These are phyloP conservation scores for Cyberlindnera amylophila DNA, from an alignment of 805 yeast genomes.

Conservation along the genomic window DNA sequence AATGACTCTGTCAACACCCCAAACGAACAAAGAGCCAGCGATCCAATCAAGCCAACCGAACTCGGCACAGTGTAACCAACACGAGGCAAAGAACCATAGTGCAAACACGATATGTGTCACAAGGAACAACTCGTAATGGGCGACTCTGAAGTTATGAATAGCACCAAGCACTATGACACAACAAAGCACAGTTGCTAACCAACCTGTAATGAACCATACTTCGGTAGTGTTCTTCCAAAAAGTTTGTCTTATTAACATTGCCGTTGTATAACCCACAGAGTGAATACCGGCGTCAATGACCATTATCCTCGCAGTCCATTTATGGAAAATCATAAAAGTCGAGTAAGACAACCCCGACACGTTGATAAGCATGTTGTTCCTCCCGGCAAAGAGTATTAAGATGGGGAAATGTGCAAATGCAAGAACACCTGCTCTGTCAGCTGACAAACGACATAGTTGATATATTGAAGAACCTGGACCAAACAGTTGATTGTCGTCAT, in stretches of 20 bases:
- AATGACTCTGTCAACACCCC: constrained; percentile 47
- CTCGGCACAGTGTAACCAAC: constrained; percentile 55
- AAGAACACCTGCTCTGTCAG: constrained; percentile 25
- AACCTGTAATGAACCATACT: constrained; percentile 21
- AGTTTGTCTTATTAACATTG: constrained; percentile 4
- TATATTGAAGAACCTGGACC: constrained; percentile 14
- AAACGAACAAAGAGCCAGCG: constrained; percentile 28
- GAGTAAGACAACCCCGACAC: constrained; percentile 62
- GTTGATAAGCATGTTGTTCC: constrained; percentile 63
- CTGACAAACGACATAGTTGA: constrained; percentile 10
- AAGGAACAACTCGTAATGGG: constrained; percentile 58
- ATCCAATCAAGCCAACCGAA: constrained; percentile 42
- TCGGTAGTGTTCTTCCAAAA: neutral
- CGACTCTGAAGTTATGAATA: constrained; percentile 44
- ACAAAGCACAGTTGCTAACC: constrained; percentile 11
- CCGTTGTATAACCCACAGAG: constrained; percentile 21
- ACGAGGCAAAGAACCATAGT: constrained; percentile 45
- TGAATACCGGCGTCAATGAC: constrained; percentile 45
- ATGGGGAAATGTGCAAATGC: constrained; percentile 46
- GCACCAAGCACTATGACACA: constrained; percentile 16
- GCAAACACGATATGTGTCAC: constrained; percentile 56
- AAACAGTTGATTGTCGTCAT: constrained; percentile 19
- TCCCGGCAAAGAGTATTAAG: constrained; percentile 59
- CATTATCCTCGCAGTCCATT: constrained; percentile 52
- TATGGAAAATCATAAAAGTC: constrained; percentile 64